Conservation (phyloP, 176 grass and related monocot species). For the Carex kokanica region DNA sequence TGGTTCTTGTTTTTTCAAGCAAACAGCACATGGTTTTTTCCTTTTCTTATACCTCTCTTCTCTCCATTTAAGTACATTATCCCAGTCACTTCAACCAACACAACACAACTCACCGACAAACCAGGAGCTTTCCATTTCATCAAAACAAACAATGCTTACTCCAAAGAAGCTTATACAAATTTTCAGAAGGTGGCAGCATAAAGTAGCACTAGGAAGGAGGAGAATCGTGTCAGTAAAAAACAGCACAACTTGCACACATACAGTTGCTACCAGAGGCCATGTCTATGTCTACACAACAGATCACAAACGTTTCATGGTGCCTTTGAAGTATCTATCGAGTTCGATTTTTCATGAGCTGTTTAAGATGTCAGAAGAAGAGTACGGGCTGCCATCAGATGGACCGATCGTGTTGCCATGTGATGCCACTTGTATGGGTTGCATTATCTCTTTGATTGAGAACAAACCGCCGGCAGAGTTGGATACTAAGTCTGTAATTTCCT, state of each 20-base stretch:
- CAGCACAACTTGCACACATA: slow-evolving; percentile 8
- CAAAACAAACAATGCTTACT: slow-evolving; percentile 24
- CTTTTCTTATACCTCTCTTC: neutral
- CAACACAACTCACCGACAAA: neutral
- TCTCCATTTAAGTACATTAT: neutral
- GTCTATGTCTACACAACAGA: slow-evolving; percentile 28
- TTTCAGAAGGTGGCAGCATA: slow-evolving; percentile 34
- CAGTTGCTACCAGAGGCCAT: slow-evolving; percentile 43
- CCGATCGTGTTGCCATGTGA: slow-evolving; percentile 59
- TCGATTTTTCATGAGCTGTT: slow-evolving; percentile 47
- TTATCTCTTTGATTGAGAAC: slow-evolving; percentile 14
- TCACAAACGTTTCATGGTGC: slow-evolving; percentile 55
- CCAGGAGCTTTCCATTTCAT: neutral
- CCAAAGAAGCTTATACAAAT: slow-evolving; percentile 25
- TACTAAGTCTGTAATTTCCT: neutral
- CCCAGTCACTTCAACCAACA: neutral
- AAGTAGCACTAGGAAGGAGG: slow-evolving; percentile 39
- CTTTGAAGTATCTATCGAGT: slow-evolving; percentile 38
- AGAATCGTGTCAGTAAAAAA: slow-evolving; percentile 31
- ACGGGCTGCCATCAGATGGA: slow-evolving; percentile 40
- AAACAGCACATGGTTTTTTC: neutral
- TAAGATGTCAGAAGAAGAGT: slow-evolving; percentile 57
- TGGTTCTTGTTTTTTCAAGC: neutral
- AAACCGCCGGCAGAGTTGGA: slow-evolving; percentile 13
- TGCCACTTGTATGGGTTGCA: slow-evolving; percentile 21